Percentiles rank a stretch among this genome's conserved stretches.
Conservation (phyloP, 352 stramenopile genomes). For the Hyphochytrium catenoides region DNA sequence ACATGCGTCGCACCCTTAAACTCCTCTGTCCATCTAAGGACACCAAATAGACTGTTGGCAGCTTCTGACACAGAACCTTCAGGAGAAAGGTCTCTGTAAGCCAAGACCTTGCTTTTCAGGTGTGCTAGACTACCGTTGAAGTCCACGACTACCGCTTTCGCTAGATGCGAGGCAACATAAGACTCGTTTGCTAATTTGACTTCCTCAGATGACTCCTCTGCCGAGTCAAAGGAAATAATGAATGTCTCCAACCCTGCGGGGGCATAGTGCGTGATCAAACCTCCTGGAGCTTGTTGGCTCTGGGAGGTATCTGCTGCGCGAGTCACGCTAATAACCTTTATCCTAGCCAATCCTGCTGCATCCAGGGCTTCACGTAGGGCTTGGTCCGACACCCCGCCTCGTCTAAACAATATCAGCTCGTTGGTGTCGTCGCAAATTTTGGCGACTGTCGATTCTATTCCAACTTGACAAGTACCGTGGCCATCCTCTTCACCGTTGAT, state of each 20-base stretch:
- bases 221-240: constrained; percentile 15
- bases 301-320: constrained; percentile 16
- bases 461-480: constrained; percentile 41
- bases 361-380: constrained; percentile 29
- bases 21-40: constrained; percentile 51
- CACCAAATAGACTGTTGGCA: constrained; percentile 48
- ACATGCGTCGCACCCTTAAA: constrained; percentile 21
- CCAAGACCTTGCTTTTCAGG: constrained; percentile 22
- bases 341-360: constrained; percentile 18
- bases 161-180: constrained; percentile 13
- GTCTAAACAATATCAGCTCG: constrained; percentile 60
- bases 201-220: constrained; percentile 7
- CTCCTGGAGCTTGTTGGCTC: constrained; percentile 72
- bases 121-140: constrained; percentile 25
- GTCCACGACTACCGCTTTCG: constrained; percentile 47
- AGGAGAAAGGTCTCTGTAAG: constrained; percentile 49
- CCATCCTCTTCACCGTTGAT: constrained; percentile 31
- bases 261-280: constrained; percentile 93
- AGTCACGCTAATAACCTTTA: constrained; percentile 21
- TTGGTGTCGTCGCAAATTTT: constrained; percentile 55
- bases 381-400: constrained; percentile 47
- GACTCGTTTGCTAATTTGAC: constrained; percentile 14
- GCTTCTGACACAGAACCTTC: constrained; percentile 34
- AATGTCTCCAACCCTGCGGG: constrained; percentile 78
- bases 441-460: constrained; percentile 80